Evolutionary conservation across 768 basidiomycete genomes (phyloP), one percentile per base, ranked within the genome.

Genomic region (Serendipita vermifera): DNA sequence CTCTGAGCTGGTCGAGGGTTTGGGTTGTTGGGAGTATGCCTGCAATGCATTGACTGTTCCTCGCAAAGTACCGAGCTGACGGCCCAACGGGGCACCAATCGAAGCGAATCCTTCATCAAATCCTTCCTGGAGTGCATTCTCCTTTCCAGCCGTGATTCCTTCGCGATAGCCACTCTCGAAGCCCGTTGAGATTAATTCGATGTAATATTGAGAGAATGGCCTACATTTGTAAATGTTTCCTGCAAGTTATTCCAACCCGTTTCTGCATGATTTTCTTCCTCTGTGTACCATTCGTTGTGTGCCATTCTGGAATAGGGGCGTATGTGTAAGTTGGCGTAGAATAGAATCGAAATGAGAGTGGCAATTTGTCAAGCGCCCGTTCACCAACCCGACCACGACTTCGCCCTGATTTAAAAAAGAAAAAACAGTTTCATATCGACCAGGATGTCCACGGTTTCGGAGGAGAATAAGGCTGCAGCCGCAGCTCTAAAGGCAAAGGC

Each of bases 111-210:
- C 91, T 2, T 75, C 71, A 68, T 99, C 89, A 64, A 99, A 98
- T 0, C 94, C 94, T 60, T 81, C 73, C 64, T 99, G 94, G 1
- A 97, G 74, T 2, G 82, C 82, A 0, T 77, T 73, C 66, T 93
- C 85, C 67, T 97, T 98, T 2, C 94, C 94, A 3, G 84, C 81
- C 0, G 83, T 86, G 62, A 98, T 94, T 4, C 94, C 94, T 70
- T 97, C 93, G n/a, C 94, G 81, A 64, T 97, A 97, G 2, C 94
- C 94, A 15, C 81, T 81, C 94, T 96, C 62, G 36, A 17, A 9
- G 51, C 53, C 33, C 24, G 13, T 39, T 54, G 43, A 6, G 43
- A 54, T 33, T 7, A 36, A 14, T 43, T 31, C 32, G 4, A 20
- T 15, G 5, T 26, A 22, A 38, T 58, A 55, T 51, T 33, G 48